These are phyloP conservation scores for Alternaria postmessia DNA, from an alignment of 2,329 filamentous ascomycete genomes.

Conservation along the genomic window DNA sequence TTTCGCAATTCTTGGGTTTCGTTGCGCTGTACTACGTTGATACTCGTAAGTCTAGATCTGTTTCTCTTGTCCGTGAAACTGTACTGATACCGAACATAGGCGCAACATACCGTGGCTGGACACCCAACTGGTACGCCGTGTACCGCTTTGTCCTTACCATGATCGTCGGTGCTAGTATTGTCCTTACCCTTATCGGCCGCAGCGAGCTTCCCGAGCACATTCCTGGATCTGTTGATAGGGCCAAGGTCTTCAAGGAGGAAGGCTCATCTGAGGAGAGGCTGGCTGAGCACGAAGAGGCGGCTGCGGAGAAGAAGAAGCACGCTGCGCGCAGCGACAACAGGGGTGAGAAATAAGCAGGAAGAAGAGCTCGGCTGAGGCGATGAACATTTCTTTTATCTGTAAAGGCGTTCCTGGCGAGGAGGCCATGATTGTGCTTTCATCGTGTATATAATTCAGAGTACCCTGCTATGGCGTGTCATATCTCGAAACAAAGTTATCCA, in stretches of 20 bases:
- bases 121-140: conserved; percentile 82
- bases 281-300: conserved; percentile 42
- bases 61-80: too few relatives aligned
- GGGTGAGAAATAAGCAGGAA: conserved; percentile 11
- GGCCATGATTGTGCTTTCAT: neutral
- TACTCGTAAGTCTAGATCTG: conserved; percentile 46
- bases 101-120: conserved; percentile 77
- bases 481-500: neutral
- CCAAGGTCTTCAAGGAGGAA: conserved; percentile 57
- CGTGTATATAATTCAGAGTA: neutral
- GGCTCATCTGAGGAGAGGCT: conserved; percentile 37
- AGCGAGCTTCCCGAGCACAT: conserved; percentile 73
- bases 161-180: conserved; percentile 83
- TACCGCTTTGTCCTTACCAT: conserved; percentile 95
- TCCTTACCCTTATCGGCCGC: conserved; percentile 80
- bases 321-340: conserved; percentile 30
- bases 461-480: neutral
- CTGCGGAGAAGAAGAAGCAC: conserved; percentile 32
- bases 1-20: conserved; percentile 85
- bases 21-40: conserved; percentile 87
- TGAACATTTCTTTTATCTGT: neutral
- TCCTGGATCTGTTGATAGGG: conserved; percentile 54
- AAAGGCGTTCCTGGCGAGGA: conserved; percentile 4
- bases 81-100: conserved; percentile 36
- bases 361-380: neutral